Percentiles rank a stretch among this genome's conserved stretches.
Conservation (phyloP, 2,329 filamentous ascomycete genomes). For the Sporothrix brasiliensis region DNA sequence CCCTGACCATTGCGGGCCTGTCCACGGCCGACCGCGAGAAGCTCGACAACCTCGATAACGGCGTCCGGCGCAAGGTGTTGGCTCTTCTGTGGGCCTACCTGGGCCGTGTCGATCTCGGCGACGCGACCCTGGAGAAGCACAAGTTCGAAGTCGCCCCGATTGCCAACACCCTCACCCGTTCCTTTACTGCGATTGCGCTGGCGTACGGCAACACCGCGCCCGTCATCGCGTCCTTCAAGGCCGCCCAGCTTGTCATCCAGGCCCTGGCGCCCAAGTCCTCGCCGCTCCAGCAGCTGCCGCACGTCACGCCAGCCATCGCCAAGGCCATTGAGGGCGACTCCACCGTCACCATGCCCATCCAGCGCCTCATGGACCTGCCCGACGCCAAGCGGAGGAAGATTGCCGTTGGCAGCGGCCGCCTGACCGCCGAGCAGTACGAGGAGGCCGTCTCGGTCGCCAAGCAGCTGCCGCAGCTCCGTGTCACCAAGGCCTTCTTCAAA, state of each 20-base stretch:
- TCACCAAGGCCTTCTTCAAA: conserved; percentile 97
- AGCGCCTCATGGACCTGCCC: conserved; percentile 85
- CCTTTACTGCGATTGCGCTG: conserved; percentile 83
- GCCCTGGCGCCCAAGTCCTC: conserved; percentile 81
- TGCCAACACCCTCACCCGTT: conserved; percentile 80
- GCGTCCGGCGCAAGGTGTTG: conserved; percentile 79
- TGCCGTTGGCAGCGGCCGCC: conserved; percentile 68
- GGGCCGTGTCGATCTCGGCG: conserved; percentile 81
- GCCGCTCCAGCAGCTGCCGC: conserved; percentile 86
- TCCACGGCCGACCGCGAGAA: conserved; percentile 73
- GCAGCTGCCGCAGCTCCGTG: conserved; percentile 79
- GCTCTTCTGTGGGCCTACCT: conserved; percentile 95
- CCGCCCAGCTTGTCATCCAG: conserved; percentile 86
- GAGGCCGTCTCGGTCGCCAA: conserved; percentile 74
- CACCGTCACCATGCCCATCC: conserved; percentile 74
- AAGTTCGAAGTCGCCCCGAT: conserved; percentile 90
- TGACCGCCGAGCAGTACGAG: conserved; percentile 76
- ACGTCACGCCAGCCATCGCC: conserved; percentile 72
- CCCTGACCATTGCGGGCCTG: conserved; percentile 51
- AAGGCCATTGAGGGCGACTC: conserved; percentile 73
- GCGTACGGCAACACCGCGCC: conserved; percentile 83
- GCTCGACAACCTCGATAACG: conserved; percentile 78
- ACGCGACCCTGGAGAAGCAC: conserved; percentile 73
- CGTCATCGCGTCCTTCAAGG: conserved; percentile 77
- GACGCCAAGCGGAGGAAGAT: conserved; percentile 72